Evolutionary conservation across 2,329 filamentous ascomycete species (phyloP).

Genomic region (Colletotrichum theobromicola): DNA sequence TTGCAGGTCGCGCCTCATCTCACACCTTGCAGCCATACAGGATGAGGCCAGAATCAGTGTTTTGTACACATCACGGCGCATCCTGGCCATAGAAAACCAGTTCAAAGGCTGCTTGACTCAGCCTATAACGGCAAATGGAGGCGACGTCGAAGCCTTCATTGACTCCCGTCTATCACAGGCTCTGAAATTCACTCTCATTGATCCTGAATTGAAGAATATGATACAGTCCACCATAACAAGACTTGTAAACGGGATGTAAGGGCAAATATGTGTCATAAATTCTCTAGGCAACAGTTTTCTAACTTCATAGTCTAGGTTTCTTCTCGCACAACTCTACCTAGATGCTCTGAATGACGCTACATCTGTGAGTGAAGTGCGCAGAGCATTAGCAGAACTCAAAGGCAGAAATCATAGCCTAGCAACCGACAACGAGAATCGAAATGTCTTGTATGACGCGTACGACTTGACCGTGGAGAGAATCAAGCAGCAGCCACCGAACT

Average conservation of each 20-base stretch:
- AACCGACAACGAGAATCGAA: not conserved
- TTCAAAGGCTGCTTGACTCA: not conserved
- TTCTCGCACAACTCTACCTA: conserved; percentile 15
- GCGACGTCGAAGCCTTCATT: conserved; percentile 23
- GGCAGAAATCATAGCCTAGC: not conserved
- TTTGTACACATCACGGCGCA: conserved; percentile 28
- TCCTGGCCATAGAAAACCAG: not conserved
- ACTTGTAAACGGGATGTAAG: conserved; percentile 24
- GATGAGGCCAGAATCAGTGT: conserved; percentile 21
- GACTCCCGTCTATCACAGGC: not conserved
- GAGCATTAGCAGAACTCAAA: conserved; percentile 33
- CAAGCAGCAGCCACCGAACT: conserved; percentile 34
- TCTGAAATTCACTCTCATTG: not conserved
- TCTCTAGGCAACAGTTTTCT: not conserved
- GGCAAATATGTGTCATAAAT: too few species aligned
- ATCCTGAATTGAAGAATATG: not conserved
- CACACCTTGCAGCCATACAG: not conserved
- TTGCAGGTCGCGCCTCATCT: not conserved
- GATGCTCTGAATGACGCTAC: not conserved
- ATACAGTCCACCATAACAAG: not conserved
- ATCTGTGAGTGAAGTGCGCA: conserved; percentile 35
- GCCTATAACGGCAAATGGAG: conserved; percentile 18
- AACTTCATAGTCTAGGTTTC: conserved; percentile 6
- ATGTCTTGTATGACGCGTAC: conserved; percentile 45
- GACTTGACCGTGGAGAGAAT: conserved; percentile 46